Evolutionary conservation across 345 rosid species (phyloP).

Genomic region (Clausena lansium): DNA sequence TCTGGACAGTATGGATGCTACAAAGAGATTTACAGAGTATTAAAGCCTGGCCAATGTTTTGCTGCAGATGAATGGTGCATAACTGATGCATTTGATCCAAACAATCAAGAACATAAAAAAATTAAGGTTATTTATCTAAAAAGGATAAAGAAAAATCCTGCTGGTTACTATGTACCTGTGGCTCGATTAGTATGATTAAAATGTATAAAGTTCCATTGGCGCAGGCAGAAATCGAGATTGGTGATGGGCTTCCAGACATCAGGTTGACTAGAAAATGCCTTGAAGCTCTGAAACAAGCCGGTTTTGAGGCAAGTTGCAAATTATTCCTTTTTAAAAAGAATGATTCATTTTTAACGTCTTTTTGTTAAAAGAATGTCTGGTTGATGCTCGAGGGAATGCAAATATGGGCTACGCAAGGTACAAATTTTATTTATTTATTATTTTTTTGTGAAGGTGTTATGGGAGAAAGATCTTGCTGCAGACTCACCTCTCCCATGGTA

Average conservation of each 20-base stretch:
- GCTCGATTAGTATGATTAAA: neutral
- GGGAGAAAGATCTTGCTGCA: slow-evolving; percentile 79
- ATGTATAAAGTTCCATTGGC: neutral
- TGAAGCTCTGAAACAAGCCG: slow-evolving; percentile 84
- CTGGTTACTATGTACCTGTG: neutral
- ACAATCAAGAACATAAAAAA: slow-evolving; percentile 65
- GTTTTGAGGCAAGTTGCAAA: slow-evolving; percentile 68
- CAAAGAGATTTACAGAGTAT: slow-evolving; percentile 88
- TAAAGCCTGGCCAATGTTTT: slow-evolving; percentile 91
- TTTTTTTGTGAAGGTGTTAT: slow-evolving; percentile 49
- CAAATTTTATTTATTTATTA: neutral
- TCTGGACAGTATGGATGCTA: slow-evolving; percentile 78
- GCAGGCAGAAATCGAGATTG: slow-evolving; percentile 92
- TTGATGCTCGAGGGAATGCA: neutral
- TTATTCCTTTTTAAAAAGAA: neutral
- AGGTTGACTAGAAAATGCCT: slow-evolving; percentile 72
- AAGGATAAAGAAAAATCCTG: neutral
- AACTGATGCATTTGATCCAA: slow-evolving; percentile 86
- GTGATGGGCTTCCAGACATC: slow-evolving; percentile 95
- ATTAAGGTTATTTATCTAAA: slow-evolving; percentile 55
- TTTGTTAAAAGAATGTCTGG: neutral
- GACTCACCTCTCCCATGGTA: slow-evolving; percentile 82
- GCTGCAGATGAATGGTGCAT: slow-evolving; percentile 98
- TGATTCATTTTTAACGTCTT: neutral
- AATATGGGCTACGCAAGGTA: neutral